Evolutionary conservation across 495 filamentous ascomycete species (phyloP), one percentile per base, ranked within the genome.

Genomic region (Sabuloglossum arenarium): DNA sequence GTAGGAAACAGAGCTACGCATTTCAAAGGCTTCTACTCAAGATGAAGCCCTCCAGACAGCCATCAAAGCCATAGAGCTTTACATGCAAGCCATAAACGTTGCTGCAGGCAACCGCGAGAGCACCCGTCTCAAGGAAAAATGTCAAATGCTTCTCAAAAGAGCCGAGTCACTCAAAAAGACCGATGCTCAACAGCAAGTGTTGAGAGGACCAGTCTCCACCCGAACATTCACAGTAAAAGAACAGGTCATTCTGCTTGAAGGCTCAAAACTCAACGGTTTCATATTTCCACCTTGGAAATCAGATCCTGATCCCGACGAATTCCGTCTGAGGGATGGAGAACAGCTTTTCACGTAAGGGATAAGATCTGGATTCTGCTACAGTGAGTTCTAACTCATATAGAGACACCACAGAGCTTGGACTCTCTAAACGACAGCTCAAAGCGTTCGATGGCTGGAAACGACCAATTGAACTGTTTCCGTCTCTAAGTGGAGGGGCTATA

Each of bases 361-460:
- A 1, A 53, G 52, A 32, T 32, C 34, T 6, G 16, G 19, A 30
- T 31, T 55, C n/a, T 39, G 28, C 11, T 23, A 45, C 27, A 10
- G 34, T 49, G 30, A 27, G 12, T 30, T 28, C 69, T 73, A 58
- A 74, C 57, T 21, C 27, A 24, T 58, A 50, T 62, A 93, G 86
- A 60, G 89, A 94, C 63, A 64, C 74, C 16, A 70, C 75, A 6
- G 75, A 82, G 30, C 72, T 85, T 37, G 66, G 77, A 30, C 71
- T 99, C 19, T 96, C 91, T 0, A 61, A 75, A 12, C 69, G 73
- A 23, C 91, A 97, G 63, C 67, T 67, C 55, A 68, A 75, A 47
- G 79, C 85, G 10, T 85, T 97, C 61, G 75, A 78, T 43, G 79
- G 80, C 21, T 99, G 91, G 91, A 82, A 78, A 67, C 74, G 90